Evolutionary conservation across 2,329 filamentous ascomycete species (phyloP).

Genomic region (Aureobasidium sp.): DNA sequence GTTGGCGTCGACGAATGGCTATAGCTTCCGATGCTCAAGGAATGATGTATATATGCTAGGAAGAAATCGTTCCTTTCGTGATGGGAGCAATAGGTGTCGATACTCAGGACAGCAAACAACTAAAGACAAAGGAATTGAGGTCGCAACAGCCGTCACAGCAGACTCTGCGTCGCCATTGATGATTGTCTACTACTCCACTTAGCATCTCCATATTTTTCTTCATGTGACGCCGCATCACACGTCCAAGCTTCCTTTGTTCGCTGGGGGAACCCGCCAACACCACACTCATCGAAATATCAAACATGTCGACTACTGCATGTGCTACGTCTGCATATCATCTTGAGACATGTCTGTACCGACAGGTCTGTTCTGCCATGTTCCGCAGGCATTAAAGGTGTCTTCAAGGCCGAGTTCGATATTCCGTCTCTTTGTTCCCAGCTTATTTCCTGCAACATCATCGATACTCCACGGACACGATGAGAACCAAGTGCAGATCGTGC

Average conservation of each 20-base stretch:
- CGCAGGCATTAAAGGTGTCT: neutral
- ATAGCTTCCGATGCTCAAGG: neutral
- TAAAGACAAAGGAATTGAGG: neutral
- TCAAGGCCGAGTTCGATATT: neutral
- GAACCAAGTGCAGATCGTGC: neutral
- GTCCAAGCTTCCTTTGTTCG: slow-evolving; percentile 5
- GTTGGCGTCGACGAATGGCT: neutral
- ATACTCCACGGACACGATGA: neutral
- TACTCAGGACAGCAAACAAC: neutral
- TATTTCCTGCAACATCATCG: neutral
- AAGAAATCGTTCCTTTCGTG: neutral
- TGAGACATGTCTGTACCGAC: neutral
- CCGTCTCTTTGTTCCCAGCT: neutral
- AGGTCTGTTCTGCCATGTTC: neutral
- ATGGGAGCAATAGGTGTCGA: neutral
- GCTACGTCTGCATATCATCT: neutral
- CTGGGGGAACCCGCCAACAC: neutral
- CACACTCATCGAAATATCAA: no score
- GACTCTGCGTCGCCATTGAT: neutral
- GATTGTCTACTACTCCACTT: slow-evolving; percentile 6
- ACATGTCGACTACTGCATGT: neutral
- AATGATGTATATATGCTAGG: neutral
- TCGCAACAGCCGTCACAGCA: neutral
- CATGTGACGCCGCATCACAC: slow-evolving; percentile 1
- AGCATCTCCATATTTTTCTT: slow-evolving; percentile 10